Conservation (phyloP, 352 stramenopile genomes). For the Nothophytophthora sp. region DNA sequence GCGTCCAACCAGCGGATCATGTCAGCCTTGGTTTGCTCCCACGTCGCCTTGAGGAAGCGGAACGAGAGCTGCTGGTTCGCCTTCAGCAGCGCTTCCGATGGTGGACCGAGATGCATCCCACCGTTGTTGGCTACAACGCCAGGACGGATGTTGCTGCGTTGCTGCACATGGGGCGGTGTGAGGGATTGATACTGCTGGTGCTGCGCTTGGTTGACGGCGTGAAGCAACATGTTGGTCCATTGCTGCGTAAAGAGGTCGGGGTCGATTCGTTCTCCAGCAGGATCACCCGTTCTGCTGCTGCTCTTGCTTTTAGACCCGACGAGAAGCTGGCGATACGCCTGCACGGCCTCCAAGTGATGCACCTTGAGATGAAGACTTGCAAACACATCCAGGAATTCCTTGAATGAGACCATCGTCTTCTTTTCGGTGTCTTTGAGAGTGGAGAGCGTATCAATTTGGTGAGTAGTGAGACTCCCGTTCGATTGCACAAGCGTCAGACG, state of each 20-base stretch:
- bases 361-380: constrained; percentile 29
- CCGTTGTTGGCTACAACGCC: not conserved
- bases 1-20: constrained; percentile 38
- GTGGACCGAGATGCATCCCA: constrained; percentile 33
- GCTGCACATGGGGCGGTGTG: not conserved
- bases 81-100: constrained; percentile 25
- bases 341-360: constrained; percentile 26
- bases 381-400: constrained; percentile 32
- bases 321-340: constrained; percentile 38
- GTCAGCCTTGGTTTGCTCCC: constrained; percentile 46
- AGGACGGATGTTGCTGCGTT: not conserved
- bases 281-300: not conserved
- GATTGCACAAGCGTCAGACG: not conserved
- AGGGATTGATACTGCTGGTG: constrained; percentile 29
- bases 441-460: too few species aligned
- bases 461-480: too few species aligned
- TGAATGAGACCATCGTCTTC: constrained; percentile 15
- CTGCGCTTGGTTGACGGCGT: constrained; percentile 37
- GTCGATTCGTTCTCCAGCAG: constrained; percentile 6
- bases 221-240: constrained; percentile 33
- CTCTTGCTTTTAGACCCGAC: constrained; percentile 3
- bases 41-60: constrained; percentile 39
- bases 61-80: constrained; percentile 32
- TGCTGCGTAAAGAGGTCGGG: constrained; percentile 23
- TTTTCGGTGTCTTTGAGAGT: too few species aligned